Base-by-base conservation (phyloP, 116 monocot genomes). In the Dioscorea cayenensis region DNA sequence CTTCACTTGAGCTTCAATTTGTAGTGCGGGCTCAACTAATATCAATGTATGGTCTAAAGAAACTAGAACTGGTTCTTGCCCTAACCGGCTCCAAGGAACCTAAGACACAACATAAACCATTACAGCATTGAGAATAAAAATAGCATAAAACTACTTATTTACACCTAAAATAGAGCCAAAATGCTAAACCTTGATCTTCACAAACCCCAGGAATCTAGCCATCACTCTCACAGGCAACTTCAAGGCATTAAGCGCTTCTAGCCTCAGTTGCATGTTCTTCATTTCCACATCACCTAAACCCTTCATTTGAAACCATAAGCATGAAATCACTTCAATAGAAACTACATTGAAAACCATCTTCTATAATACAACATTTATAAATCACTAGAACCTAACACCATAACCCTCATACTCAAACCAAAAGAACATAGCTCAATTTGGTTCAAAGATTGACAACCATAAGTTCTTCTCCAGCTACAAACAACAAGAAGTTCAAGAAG, bases 181-280 rank as follows among this genome's bases (percentile, higher is more conserved):
- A 55, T 17, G 64, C 19, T 71, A 14, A 78, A 94, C 99, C 91
- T 99, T 89, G 69, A 99, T 79, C 77, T 68, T 91, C 36, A 99
- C 91, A 43, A 91, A 99, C 60, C 99, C 94, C 76, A 99, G 91
- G 84, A 99, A 99, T 63, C 99, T 94, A 14, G 99, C 99, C 77
- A 94, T 99, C 36, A 94, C 94, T 82, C 82, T 99, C 38, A 99
- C 84, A n/a, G n/a, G n/a, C n/a, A n/a, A n/a, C n/a, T n/a, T n/a
- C n/a, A n/a, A 36, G 99, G 99, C 83, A 87, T 94, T 94, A 28
- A 99, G 91, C 37, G 99, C 99, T 79, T 99, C 99, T 37, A 94
- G 94, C 70, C 77, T 94, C 75, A 99, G 72, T 71, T 94, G 99
- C 99, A 99, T 99, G 74, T 99, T 94, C 21, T 84, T 87, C 69